Evolutionary conservation across 2,329 filamentous ascomycete species (phyloP).

Genomic region (Botryotinia calthae): DNA sequence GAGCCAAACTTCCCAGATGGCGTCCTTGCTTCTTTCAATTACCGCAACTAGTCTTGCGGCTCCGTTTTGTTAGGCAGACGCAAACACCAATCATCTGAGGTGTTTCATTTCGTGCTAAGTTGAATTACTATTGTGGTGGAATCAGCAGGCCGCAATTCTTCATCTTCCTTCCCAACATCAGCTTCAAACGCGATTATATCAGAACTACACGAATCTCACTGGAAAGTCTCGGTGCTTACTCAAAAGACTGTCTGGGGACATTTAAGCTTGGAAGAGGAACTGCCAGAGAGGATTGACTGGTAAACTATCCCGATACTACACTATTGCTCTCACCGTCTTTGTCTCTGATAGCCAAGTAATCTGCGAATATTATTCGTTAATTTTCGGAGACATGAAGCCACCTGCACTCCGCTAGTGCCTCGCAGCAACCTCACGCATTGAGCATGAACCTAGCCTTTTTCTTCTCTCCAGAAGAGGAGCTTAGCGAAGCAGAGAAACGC

Average conservation of each 20-base stretch:
- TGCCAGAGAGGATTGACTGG: neutral
- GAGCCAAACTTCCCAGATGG: neutral
- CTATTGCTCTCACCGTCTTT: neutral
- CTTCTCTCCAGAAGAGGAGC: conserved; percentile 41
- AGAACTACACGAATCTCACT: neutral
- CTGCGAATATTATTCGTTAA: neutral
- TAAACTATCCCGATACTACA: neutral
- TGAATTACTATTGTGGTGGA: too few relatives aligned
- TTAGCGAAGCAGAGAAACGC: conserved; percentile 44
- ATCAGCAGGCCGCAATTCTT: neutral
- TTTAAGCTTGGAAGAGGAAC: neutral
- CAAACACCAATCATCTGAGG: neutral
- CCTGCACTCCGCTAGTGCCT: neutral
- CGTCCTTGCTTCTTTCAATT: neutral
- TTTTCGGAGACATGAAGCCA: neutral
- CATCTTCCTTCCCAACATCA: neutral
- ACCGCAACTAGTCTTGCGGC: neutral
- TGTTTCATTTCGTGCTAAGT: too few relatives aligned
- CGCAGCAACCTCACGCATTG: neutral
- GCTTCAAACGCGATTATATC: neutral
- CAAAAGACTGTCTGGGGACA: neutral
- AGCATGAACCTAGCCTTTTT: neutral
- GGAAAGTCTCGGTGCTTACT: neutral
- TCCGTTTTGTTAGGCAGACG: neutral
- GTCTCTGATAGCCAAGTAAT: neutral